A percentile compares a stretch with the other conserved stretches of the same genome.
These are phyloP conservation scores for Ensete glaucum DNA, from an alignment of 176 grass and related monocot species.

Conservation along the genomic window DNA sequence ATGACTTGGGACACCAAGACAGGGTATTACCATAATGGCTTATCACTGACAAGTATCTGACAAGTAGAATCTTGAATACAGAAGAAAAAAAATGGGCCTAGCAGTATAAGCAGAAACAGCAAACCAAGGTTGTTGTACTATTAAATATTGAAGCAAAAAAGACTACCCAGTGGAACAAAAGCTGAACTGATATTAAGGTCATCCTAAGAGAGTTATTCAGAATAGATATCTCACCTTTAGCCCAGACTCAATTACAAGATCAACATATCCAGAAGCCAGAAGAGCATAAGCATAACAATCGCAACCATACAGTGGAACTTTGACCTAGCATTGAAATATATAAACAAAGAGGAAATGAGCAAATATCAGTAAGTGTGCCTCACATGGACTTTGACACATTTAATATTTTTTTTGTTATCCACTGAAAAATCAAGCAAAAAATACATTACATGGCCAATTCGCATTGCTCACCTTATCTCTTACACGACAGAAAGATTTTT, in stretches of 20 bases:
- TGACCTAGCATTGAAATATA: constrained; percentile 51
- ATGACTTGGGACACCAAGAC: too few species aligned
- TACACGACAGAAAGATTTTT: constrained; percentile 69
- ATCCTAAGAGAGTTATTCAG: background rate
- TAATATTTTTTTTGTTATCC: background rate
- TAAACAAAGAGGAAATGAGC: constrained; percentile 6
- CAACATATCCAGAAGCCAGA: constrained; percentile 77
- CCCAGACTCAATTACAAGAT: constrained; percentile 88
- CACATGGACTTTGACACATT: too few species aligned
- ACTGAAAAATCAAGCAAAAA: background rate
- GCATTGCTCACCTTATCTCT: constrained; percentile 49
- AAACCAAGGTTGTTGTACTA: background rate
- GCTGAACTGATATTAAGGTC: background rate
- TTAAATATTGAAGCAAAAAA: background rate
- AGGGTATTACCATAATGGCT: too few species aligned
- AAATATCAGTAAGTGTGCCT: background rate
- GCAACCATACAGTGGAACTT: constrained; percentile 92
- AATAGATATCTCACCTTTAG: constrained; percentile 51
- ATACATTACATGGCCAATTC: too few species aligned
- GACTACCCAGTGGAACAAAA: background rate
- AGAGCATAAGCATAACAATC: constrained; percentile 98
- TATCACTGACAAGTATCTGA: too few species aligned
- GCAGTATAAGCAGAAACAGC: background rate
- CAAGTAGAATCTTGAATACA: too few species aligned
- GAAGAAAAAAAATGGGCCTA: background rate